phyloP scores from a whole-genome alignment of 2,329 filamentous ascomycete genomes.

The Clarireedia homoeocarpa region DNA sequence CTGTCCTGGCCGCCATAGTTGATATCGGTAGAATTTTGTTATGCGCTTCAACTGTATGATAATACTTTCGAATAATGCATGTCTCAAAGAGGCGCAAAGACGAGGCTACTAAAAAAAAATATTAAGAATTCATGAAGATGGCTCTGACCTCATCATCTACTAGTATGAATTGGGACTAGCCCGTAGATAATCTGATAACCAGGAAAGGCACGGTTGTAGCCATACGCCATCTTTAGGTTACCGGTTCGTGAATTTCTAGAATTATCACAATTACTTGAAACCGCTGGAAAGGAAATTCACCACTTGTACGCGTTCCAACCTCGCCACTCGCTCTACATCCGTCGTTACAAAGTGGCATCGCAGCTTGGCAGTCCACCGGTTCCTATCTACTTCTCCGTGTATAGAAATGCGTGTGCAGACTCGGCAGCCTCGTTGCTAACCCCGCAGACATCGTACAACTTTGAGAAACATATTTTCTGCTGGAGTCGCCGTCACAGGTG shows the following conservation, averaged over 20 bases:
- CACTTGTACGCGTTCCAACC: no score
- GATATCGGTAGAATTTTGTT: not conserved
- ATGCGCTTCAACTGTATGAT: not conserved
- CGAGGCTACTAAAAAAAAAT: not conserved
- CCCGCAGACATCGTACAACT: not conserved
- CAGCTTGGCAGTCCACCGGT: no score
- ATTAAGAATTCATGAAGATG: not conserved
- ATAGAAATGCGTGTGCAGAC: not conserved
- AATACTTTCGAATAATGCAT: not conserved
- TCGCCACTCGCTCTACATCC: no score
- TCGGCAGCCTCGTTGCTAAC: not conserved
- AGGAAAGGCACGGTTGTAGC: no score
- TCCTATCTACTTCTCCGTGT: no score
- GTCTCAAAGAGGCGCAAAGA: not conserved
- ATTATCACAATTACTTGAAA: no score
- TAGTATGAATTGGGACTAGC: not conserved
- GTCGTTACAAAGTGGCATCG: no score
- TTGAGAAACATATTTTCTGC: not conserved
- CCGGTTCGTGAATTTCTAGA: no score
- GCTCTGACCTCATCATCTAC: not conserved
- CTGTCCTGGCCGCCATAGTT: conserved; percentile 1
- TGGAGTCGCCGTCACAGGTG: not conserved
- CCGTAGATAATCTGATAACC: no score
- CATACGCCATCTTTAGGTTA: no score
- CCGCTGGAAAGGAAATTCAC: no score